A percentile compares a stretch with the other conserved stretches of the same genome.
phyloP scores from a whole-genome alignment of 139 green algal genomes.

The Nannochloris sp. region DNA sequence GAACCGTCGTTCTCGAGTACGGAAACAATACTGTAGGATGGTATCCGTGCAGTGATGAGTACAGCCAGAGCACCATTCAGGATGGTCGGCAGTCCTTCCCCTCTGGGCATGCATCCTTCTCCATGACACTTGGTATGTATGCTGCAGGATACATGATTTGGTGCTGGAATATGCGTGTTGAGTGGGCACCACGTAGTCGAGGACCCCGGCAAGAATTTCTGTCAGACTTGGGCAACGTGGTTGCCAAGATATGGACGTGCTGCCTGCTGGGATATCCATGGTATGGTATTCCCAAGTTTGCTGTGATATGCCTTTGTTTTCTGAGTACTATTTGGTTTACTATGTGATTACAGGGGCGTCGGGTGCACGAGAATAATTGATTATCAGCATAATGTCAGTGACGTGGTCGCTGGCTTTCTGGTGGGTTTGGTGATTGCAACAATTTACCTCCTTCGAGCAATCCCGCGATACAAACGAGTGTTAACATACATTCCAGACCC shows the following conservation, averaged over 20 bases:
- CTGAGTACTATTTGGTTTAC: no score
- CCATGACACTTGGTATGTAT: conserved; percentile 23
- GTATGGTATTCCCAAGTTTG: neutral
- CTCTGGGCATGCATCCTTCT: conserved; percentile 21
- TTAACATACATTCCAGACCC: neutral
- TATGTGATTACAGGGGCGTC: neutral
- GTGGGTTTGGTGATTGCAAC: conserved; percentile 3
- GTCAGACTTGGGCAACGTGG: conserved; percentile 18
- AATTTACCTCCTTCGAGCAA: conserved; percentile 1
- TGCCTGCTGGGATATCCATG: conserved; percentile 2
- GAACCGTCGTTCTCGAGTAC: conserved; percentile 9
- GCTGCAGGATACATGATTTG: conserved; percentile 28
- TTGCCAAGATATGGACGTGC: conserved; percentile 27
- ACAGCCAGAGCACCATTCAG: neutral
- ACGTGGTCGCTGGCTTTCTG: neutral
- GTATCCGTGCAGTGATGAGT: conserved; percentile 15
- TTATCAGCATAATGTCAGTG: neutral
- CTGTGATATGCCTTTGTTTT: no score
- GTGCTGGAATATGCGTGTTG: conserved; percentile 24
- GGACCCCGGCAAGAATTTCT: conserved; percentile 13
- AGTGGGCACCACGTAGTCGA: neutral
- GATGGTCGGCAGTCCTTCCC: conserved; percentile 11
- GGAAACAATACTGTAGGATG: neutral
- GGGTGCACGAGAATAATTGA: conserved; percentile 3
- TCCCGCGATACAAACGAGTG: conserved; percentile 6